Evolutionary conservation across 176 grass and related monocot genomes (phyloP), one percentile per base, ranked within the genome.

Genomic region (Ensete glaucum): DNA sequence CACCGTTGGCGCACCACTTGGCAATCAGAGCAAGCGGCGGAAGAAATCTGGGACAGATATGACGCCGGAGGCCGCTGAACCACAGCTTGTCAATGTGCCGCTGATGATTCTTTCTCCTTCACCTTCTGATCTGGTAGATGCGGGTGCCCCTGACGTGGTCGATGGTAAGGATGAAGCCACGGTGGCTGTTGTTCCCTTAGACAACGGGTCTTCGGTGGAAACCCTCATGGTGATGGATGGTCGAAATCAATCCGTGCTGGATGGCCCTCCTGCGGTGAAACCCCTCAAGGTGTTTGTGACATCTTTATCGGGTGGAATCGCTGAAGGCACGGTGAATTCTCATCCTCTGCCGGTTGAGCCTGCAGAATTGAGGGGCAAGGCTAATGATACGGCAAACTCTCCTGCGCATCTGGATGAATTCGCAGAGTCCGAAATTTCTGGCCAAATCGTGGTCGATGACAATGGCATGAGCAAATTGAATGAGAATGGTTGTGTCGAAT

Each of bases 1-100:
- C 53, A 1, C 55, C 34, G n/a, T 0, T 67, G 67, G 29, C 10
- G 13, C 23, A 13, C 21, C 72, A 26, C 14, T 23, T 15, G 17
- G 9, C 20, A 15, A n/a, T 14, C 72, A n/a, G 57, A 77, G 50
- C 71, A 89, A 89, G 80, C 79, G 76, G 70, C 72, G 73, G 11
- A 63, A 14, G 81, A 67, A 59, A 54, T 74, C 29, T n/a, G 71
- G 52, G 19, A 0, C 20, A 12, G 71, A 76, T 71, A 15, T 24
- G 54, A 67, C 19, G 19, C 43, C 9, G 13, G 62, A n/a, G 2
- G 64, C 64, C 68, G 25, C 26, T 53, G 56, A 14, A 2, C 7
- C 14, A 2, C 15, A 27, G 25, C 64, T 19, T 27, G n/a, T 21
- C 51, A 9, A 49, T 71, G 1, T 43, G 17, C 49, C 48, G 48